These are phyloP conservation scores for Colletotrichum theobromicola DNA, from an alignment of 2,329 filamentous ascomycete species.

Conservation along the genomic window DNA sequence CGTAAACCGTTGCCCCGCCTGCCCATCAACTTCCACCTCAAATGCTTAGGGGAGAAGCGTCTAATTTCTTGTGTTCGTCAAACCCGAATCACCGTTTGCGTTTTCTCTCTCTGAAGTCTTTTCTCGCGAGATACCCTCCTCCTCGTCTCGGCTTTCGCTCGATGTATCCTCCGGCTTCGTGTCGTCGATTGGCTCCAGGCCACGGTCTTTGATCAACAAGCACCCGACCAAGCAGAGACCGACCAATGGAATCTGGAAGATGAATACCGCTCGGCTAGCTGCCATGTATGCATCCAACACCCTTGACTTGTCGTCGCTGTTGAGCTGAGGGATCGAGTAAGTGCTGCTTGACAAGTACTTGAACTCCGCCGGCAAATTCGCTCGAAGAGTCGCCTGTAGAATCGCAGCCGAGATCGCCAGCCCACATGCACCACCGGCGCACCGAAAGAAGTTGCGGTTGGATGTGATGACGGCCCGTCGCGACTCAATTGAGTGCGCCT, in stretches of 20 bases:
- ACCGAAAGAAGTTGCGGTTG: conserved; percentile 66
- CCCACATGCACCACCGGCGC: conserved; percentile 61
- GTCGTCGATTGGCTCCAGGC: conserved; percentile 38
- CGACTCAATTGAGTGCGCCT: conserved; percentile 60
- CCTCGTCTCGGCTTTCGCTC: conserved; percentile 5
- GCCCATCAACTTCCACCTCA: background rate
- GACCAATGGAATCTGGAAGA: conserved; percentile 59
- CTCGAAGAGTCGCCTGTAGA: conserved; percentile 33
- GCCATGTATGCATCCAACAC: conserved; percentile 50
- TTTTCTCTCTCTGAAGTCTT: background rate
- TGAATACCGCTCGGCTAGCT: conserved; percentile 61
- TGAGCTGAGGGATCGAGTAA: conserved; percentile 29
- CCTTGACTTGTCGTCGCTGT: conserved; percentile 10
- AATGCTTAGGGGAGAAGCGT: background rate
- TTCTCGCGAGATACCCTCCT: background rate
- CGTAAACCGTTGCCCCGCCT: background rate
- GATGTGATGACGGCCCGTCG: conserved; percentile 68
- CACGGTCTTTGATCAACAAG: conserved; percentile 55
- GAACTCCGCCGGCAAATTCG: conserved; percentile 29
- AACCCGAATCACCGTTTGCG: background rate
- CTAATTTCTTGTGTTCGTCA: background rate
- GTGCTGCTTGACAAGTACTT: conserved; percentile 30
- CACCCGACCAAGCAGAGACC: conserved; percentile 55
- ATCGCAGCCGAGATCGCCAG: conserved; percentile 63
- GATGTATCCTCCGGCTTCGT: background rate